Conservation (phyloP, 768 basidiomycete species). For the Pleurotus eryngii region DNA sequence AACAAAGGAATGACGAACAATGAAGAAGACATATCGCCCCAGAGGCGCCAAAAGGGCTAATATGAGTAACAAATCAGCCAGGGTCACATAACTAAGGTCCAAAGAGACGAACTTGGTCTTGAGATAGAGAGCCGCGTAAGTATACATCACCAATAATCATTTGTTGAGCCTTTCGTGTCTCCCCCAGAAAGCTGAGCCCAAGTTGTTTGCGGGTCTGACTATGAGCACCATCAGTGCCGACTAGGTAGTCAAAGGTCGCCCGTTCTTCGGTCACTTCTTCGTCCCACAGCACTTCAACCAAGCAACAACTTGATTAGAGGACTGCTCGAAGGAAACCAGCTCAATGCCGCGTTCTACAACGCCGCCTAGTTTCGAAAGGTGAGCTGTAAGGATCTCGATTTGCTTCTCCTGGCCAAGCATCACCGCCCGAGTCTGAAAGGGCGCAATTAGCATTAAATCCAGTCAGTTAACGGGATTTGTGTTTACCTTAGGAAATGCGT, state of each 20-base stretch:
- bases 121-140: conserved; percentile 30
- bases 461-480: neutral
- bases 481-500: conserved; percentile 15
- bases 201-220: conserved; percentile 36
- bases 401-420: conserved; percentile 19
- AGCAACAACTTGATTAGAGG: conserved; percentile 24
- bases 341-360: conserved; percentile 34
- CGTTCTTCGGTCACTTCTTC: conserved; percentile 22
- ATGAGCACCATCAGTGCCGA: conserved; percentile 41
- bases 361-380: conserved; percentile 19
- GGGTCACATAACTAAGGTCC: conserved; percentile 21
- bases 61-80: conserved; percentile 25
- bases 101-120: neutral
- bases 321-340: conserved; percentile 29
- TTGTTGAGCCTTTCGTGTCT: conserved; percentile 25
- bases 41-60: conserved; percentile 43
- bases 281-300: conserved; percentile 18
- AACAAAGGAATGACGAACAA: conserved; percentile 22
- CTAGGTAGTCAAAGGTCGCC: conserved; percentile 26
- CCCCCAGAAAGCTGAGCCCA: conserved; percentile 38
- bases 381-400: conserved; percentile 29
- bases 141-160: conserved; percentile 34
- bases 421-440: conserved; percentile 10
- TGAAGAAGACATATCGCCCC: conserved; percentile 34
- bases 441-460: neutral